A percentile compares a stretch with the other conserved stretches of the same genome.
phyloP scores from a whole-genome alignment of 441 rosid genomes.

The Syzygium malaccense region DNA sequence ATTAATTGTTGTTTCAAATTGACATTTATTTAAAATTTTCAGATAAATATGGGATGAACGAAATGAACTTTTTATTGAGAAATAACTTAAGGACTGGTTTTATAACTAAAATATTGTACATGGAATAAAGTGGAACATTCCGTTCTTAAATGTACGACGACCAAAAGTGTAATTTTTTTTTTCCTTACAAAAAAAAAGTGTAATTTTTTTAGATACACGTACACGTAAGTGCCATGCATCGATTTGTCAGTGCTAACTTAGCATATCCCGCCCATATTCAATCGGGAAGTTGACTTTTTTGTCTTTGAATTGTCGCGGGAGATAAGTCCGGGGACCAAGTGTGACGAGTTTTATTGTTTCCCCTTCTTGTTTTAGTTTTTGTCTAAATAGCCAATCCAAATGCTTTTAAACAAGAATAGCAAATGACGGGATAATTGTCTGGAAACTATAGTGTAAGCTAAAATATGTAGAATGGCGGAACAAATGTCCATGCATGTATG shows the following conservation, averaged over 20 bases:
- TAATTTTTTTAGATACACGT: background rate
- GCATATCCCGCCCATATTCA: background rate
- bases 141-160: background rate
- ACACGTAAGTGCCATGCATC: background rate
- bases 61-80: background rate
- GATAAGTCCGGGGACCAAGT: too few relatives aligned
- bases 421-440: too few relatives aligned
- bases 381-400: too few relatives aligned
- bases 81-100: background rate
- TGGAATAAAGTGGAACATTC: background rate
- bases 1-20: background rate
- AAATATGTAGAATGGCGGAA: too few relatives aligned
- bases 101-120: background rate
- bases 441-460: too few relatives aligned
- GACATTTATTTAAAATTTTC: background rate
- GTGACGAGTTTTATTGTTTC: too few relatives aligned
- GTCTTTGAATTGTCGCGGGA: too few relatives aligned
- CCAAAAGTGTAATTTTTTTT: background rate
- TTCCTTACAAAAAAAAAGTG: background rate
- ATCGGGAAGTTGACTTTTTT: too few relatives aligned
- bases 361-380: too few relatives aligned
- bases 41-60: background rate
- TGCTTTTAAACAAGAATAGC: too few relatives aligned
- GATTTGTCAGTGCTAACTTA: background rate
- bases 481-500: too few relatives aligned